phyloP scores from a whole-genome alignment of 2,329 filamentous ascomycete species.

The Raffaelea ambrosiae region DNA sequence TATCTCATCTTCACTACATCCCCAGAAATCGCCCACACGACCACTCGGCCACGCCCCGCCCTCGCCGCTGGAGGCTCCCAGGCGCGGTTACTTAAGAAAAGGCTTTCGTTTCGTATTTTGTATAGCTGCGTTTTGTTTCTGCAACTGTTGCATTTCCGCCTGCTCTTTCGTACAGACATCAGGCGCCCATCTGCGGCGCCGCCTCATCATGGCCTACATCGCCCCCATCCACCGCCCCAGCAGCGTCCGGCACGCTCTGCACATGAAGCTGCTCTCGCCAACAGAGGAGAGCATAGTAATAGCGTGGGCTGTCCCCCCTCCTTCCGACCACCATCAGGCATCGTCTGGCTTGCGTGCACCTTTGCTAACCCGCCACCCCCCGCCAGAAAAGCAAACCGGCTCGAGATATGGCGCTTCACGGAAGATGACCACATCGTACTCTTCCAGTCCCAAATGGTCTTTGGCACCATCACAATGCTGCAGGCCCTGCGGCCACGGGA shows the following conservation, averaged over 20 bases:
- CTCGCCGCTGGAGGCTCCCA: no score
- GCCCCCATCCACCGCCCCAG: constrained; percentile 89
- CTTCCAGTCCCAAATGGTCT: constrained; percentile 61
- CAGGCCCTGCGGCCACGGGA: constrained; percentile 69
- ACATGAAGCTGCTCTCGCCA: constrained; percentile 63
- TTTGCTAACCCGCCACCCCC: constrained; percentile 20
- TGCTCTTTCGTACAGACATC: no score
- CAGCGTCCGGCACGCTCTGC: constrained; percentile 82
- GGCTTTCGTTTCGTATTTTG: no score
- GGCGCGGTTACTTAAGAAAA: no score
- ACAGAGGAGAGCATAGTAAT: constrained; percentile 77
- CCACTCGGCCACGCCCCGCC: no score
- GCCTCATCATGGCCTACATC: constrained; percentile 72
- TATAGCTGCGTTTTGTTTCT: no score
- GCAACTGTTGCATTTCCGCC: no score
- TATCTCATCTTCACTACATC: no score
- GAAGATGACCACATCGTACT: constrained; percentile 58
- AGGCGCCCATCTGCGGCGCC: no score
- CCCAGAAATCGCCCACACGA: no score
- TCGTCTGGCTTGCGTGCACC: background rate
- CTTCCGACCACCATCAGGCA: background rate
- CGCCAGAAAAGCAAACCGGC: constrained; percentile 67
- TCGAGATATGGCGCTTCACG: constrained; percentile 71
- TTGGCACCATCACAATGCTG: constrained; percentile 80
- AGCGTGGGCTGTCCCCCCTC: constrained; percentile 53